Evolutionary conservation across 208 protist species (phyloP).

Genomic region (Acanthamoeba triangularis): DNA sequence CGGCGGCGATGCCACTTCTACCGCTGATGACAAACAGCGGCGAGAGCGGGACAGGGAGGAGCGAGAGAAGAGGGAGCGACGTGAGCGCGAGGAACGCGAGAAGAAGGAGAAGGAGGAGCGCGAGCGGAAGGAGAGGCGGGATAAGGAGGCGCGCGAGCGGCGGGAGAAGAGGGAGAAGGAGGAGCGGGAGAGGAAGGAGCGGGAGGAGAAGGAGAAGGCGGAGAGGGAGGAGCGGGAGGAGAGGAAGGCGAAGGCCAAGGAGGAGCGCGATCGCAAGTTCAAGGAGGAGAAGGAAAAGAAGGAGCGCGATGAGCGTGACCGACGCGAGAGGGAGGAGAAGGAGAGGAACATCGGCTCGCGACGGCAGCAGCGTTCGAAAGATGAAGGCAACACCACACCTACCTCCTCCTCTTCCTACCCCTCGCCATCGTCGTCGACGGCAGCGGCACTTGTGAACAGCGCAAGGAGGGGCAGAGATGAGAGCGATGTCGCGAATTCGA

Average conservation of each 20-base stretch:
- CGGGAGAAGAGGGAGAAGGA: not conserved
- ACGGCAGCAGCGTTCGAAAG: not conserved
- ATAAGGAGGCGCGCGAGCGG: not conserved
- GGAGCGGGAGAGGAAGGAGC: not conserved
- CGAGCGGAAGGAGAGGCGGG: not conserved
- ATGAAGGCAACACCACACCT: not conserved
- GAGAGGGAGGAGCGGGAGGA: not conserved
- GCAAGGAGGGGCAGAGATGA: too few relatives aligned
- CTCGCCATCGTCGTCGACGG: too few relatives aligned
- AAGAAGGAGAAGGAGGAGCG: not conserved
- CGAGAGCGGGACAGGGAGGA: too few relatives aligned
- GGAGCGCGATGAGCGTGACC: not conserved
- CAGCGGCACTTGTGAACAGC: too few relatives aligned
- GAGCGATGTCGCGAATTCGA: too few relatives aligned
- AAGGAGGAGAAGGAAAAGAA: not conserved
- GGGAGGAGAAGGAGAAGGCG: not conserved
- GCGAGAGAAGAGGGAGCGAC: too few relatives aligned
- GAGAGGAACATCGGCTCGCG: not conserved
- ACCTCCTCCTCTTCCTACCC: too few relatives aligned
- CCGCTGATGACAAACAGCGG: not conserved
- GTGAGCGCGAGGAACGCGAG: not conserved
- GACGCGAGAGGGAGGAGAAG: not conserved
- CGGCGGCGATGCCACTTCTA: too few relatives aligned
- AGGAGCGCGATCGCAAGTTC: not conserved
- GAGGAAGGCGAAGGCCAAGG: slow-evolving; percentile 4